Base-by-base conservation (phyloP, 768 basidiomycete species). In the Collybia sordida region DNA sequence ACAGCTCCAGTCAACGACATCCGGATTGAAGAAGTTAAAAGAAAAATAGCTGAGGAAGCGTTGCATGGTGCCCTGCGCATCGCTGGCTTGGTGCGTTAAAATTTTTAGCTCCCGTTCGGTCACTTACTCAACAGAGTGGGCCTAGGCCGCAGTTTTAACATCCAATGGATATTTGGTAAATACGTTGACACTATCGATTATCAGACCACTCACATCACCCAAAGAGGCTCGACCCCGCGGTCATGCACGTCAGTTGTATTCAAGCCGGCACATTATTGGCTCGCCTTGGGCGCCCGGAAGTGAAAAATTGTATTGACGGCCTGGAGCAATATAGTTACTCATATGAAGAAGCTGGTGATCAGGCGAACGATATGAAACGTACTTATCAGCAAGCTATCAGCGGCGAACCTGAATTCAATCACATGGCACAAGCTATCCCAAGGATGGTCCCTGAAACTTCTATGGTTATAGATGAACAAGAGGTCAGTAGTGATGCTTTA, bases 271-370 rank as follows among this genome's bases (percentile, higher is more conserved):
- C 78, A 42, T 73, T 93, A 12, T 80, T 96, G 46, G 93, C 92
- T 4, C 80, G 85, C 21, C 69, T 88, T n/a, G 93, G 88, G 6
- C 84, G 90, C 17, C 83, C 85, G 1, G 93, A 95, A 66, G 91
- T 89, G 25, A 69, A 77, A 47, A 86, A 88, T 58, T 96, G 94
- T 64, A 85, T 96, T 58, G 81, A 79, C 19, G 94, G 90, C 23
- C 75, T 97, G 19, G 80, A 89, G 59, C 94, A 97, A 67, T 95
- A 95, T 63, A 88, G 88, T 60, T 81, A 85, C 59, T 87, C 90
- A 17, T 93, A 92, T 57, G 92, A 92, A 62, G 90, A 93, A 57
- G 86, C 90, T 24, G 88, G 82, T 35, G 89, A 90, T 23, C 81
- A 86, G 59, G 88, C 90, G 3, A 73, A 73, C 31, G 80, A 86